Evolutionary conservation across 2,329 filamentous ascomycete genomes (phyloP).

Genomic region (Colletotrichum sp.): DNA sequence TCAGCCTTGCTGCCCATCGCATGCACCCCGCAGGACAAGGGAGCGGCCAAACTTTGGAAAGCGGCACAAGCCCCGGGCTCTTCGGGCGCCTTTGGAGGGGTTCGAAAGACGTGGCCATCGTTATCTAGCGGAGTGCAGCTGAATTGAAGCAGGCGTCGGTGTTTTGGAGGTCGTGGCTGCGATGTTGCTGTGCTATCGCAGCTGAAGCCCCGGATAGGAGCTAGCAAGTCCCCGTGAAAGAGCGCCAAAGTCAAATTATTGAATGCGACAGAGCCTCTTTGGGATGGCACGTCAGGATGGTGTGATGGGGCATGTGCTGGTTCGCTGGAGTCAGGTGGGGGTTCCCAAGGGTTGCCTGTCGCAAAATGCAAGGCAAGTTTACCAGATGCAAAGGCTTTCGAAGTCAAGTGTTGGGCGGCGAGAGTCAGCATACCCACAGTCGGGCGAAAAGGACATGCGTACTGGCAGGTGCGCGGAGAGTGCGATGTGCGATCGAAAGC

Average conservation of each 20-base stretch:
- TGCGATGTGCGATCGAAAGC: neutral
- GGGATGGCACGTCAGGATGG: neutral
- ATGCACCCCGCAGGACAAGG: neutral
- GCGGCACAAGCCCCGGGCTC: neutral
- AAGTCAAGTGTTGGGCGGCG: neutral
- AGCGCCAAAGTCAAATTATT: slow-evolving; percentile 1
- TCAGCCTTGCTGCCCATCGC: neutral
- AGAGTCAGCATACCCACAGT: neutral
- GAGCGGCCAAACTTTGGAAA: neutral
- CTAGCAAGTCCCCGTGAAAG: neutral
- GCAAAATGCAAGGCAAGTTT: neutral
- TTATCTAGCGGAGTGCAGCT: neutral
- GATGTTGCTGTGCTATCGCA: neutral
- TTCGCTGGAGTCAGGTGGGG: neutral
- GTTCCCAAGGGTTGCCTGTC: neutral
- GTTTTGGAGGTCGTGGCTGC: neutral
- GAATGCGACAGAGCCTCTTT: slow-evolving; percentile 14
- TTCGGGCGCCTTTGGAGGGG: neutral
- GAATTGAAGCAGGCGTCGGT: slow-evolving; percentile 12
- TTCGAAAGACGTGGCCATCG: neutral
- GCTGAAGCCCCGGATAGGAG: neutral
- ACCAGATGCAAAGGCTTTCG: neutral
- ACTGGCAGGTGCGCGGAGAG: neutral
- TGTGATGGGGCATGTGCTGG: neutral
- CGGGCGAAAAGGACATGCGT: neutral